Base-by-base conservation (phyloP, 805 yeast genomes). In the Ogataea glucozyma region DNA sequence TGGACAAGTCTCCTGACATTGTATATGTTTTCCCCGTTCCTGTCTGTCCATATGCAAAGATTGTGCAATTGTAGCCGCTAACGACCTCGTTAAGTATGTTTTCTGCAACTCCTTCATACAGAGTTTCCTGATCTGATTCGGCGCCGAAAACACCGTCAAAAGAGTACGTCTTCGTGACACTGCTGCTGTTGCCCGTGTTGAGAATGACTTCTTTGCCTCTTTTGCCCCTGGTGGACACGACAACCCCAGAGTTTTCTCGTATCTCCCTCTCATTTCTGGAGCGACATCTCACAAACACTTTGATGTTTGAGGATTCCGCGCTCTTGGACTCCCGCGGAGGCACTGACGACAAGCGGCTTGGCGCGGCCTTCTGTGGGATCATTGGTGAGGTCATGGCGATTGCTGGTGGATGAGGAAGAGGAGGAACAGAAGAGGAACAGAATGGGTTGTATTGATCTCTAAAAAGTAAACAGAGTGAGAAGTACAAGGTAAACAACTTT, bases 81-180 rank as follows among this genome's bases (percentile, higher is more conserved):
- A 76, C 47, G 43, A 78, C 76, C 43, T 77, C 81, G 38, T 84
- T 84, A 37, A 83, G 72, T 41, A 81, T 62, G 10, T 82, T 82
- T 23, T 73, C 66, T 0, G 90, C 95, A 14, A 83, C 83, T 19
- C 76, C 76, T 17, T 81, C 78, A 53, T 82, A 89, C 1, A 89
- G 61, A 27, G 72, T 66, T 32, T 70, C 66, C 62, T 89, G 97
- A 53, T 81, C 88, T 2, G 91, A 81, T 47, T 79, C 83, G 1
- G 95, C 82, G 1, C 95, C 96, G 62, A 84, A 88, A 0, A 86
- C 93, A 41, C 79, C 81, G 61, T 88, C 96, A 38, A 88, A 83
- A 6, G 75, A 69, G 60, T 83, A 89, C 1, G 83, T 76, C 58
- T 80, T 83, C 43, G 50, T 52, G 11, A 55, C 53, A 39, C 57